Conservation (phyloP, 1,284 basidiomycete genomes). For the Puccinia triticina region DNA sequence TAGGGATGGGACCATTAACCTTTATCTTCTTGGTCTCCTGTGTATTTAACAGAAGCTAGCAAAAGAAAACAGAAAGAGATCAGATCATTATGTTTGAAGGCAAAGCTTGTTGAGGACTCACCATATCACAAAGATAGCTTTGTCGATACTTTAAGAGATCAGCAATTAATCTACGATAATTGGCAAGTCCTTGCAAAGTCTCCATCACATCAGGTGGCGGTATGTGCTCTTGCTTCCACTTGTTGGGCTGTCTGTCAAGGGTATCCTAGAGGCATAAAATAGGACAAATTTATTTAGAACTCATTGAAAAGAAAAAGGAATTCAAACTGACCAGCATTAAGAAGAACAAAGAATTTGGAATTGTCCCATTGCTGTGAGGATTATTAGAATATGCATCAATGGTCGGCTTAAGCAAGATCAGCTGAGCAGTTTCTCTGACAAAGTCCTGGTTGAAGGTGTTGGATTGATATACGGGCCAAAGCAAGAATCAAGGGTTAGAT, state of each 20-base stretch:
- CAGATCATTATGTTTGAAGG: too few relatives aligned
- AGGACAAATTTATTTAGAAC: too few relatives aligned
- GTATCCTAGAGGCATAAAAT: neutral
- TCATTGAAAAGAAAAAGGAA: too few relatives aligned
- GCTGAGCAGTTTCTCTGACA: neutral
- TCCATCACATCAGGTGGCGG: neutral
- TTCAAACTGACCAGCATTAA: too few relatives aligned
- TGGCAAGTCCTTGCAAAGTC: neutral
- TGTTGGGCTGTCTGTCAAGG: neutral
- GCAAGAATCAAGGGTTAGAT: too few relatives aligned
- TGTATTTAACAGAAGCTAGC: neutral
- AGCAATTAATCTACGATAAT: neutral
- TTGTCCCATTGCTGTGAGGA: neutral
- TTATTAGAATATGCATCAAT: neutral
- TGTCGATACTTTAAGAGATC: neutral
- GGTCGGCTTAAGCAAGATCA: neutral
- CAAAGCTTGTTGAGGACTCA: neutral
- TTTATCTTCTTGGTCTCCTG: neutral
- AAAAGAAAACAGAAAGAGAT: neutral
- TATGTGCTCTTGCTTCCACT: neutral
- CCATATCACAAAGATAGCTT: neutral
- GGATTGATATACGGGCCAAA: too few relatives aligned
- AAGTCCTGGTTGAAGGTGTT: neutral
- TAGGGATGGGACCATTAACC: neutral
- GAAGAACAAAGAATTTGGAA: neutral